Base-by-base conservation (phyloP, 257 asterid genomes). In the Datura wrightii region DNA sequence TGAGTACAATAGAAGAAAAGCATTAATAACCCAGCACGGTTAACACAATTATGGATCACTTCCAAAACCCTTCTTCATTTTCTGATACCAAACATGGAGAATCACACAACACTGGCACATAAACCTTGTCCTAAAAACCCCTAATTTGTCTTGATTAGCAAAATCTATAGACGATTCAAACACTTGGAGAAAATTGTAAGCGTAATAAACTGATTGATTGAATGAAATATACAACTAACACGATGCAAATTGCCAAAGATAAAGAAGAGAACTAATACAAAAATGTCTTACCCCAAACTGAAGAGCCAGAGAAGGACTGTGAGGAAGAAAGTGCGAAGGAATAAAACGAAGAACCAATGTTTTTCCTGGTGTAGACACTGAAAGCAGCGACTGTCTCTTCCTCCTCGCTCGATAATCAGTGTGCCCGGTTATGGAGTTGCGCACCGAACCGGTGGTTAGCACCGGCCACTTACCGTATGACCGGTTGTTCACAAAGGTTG, bases 201-300 rank as follows among this genome's bases (percentile, higher is more conserved):
- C 9, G 13, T 14, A 31, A 76, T 70, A 39, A 70, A 41, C 3
- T 31, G 14, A 53, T 34, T 11, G 3, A 74, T 3, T 48, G 42
- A 74, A 3, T 19, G 19, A 34, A 24, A 6, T 2, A 16, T 18
- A 1, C 18, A 16, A 34, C 31, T 18, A 5, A 0, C 10, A 31
- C 31, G 24, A 58, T 48, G 54, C 54, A 2, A 58, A 58, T 8
- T 8, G 54, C 65, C 65, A 18, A 18, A 58, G 65, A 58, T 58
- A 58, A 58, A 60, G 36, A n/a, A 19, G 62, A 56, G 59, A 74
- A 3, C 10, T 13, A 34, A 24, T 10, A 74, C 6, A 54, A 74
- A 74, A 46, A 48, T 46, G 41, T 19, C 41, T 74, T 74, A 24
- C 80, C 19, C 59, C 60, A 48, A 74, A 74, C 19, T 74, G 24